A percentile compares a stretch with the other conserved stretches of the same genome.
Conservation (phyloP, 2,329 filamentous ascomycete species). For the Drechslerella dactyloides region DNA sequence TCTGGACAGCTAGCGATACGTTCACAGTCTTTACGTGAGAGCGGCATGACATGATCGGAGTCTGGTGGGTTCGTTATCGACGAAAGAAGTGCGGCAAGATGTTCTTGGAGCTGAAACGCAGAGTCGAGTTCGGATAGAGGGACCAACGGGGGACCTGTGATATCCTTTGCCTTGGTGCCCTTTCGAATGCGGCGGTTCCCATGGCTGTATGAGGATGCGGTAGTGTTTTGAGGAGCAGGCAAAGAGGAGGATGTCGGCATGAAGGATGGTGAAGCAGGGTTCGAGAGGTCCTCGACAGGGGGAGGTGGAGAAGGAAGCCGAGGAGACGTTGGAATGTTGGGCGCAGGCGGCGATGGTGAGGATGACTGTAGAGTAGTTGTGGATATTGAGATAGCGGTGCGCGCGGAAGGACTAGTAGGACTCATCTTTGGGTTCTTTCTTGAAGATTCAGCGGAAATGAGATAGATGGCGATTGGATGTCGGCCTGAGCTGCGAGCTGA, state of each 20-base stretch:
- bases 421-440: slow-evolving; percentile 6
- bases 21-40: slow-evolving; percentile 76
- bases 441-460: neutral
- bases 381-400: slow-evolving; percentile 23
- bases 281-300: slow-evolving; percentile 88
- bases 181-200: slow-evolving; percentile 81
- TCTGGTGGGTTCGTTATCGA: slow-evolving; percentile 71
- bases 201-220: slow-evolving; percentile 66
- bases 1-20: slow-evolving; percentile 79
- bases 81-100: slow-evolving; percentile 90
- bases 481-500: neutral
- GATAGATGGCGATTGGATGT: neutral
- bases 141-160: slow-evolving; percentile 89
- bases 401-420: slow-evolving; percentile 9
- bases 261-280: slow-evolving; percentile 47
- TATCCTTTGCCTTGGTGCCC: slow-evolving; percentile 88
- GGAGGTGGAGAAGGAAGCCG: slow-evolving; percentile 94
- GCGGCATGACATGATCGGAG: slow-evolving; percentile 67
- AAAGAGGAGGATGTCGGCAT: slow-evolving; percentile 74
- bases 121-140: slow-evolving; percentile 77
- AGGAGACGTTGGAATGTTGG: slow-evolving; percentile 73
- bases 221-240: slow-evolving; percentile 62
- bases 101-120: slow-evolving; percentile 95
- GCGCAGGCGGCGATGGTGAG: neutral
- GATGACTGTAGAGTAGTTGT: slow-evolving; percentile 16